Evolutionary conservation across 202 grass and related monocot genomes (phyloP).

Genomic region (Hordeum pubiflorum): DNA sequence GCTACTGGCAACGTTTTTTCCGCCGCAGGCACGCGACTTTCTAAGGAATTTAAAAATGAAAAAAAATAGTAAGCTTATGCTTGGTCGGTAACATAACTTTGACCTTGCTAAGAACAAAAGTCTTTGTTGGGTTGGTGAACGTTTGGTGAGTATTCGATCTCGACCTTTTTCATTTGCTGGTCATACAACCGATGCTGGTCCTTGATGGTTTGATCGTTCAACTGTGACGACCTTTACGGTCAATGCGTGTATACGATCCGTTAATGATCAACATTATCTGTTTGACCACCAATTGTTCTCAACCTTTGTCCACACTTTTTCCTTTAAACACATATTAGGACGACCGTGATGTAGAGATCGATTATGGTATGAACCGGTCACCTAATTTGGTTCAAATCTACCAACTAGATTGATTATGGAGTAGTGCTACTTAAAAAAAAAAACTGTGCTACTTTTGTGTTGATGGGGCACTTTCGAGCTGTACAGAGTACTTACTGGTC

Average conservation of each 20-base stretch:
- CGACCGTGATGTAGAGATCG: not conserved
- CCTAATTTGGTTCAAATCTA: constrained; percentile 20
- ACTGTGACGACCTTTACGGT: not conserved
- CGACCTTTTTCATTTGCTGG: not conserved
- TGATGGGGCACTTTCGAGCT: not conserved
- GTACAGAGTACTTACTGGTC: too few species aligned
- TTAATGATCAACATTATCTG: not conserved
- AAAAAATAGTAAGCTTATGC: not conserved
- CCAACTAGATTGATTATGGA: not conserved
- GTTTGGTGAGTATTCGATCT: not conserved
- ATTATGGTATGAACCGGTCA: not conserved
- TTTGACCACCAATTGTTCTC: not conserved
- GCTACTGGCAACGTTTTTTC: not conserved
- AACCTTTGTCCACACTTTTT: not conserved
- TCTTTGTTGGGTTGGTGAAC: not conserved
- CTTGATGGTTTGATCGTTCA: not conserved
- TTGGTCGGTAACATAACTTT: not conserved
- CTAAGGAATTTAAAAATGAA: too few species aligned
- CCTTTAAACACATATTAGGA: not conserved
- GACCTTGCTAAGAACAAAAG: not conserved
- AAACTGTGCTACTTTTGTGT: too few species aligned
- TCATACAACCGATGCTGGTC: not conserved
- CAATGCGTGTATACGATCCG: not conserved
- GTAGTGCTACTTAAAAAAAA: not conserved
- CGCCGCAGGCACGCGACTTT: not conserved